Base-by-base conservation (phyloP, 148 eudicot genomes). In the Chenopodium berlandieri region DNA sequence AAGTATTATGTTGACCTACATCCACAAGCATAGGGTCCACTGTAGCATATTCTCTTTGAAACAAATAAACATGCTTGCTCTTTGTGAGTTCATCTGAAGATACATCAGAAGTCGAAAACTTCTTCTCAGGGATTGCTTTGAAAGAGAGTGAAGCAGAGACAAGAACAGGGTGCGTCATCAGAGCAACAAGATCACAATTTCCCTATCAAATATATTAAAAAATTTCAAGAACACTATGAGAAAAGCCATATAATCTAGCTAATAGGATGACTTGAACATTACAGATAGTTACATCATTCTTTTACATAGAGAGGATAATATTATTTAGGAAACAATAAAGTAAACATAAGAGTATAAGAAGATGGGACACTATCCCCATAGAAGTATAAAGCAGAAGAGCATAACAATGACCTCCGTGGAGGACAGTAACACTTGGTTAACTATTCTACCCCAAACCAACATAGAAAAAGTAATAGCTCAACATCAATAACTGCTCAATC, bases 31-130 rank as follows among this genome's bases (percentile, higher is more conserved):
- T 82, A 70, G 98, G 99, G 86, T 94, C 89, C 68, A 94, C 97
- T 13, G 95, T 96, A 37, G 99, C 98, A 86, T 88, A 96, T 84
- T 96, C 99, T 80, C 98, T 89, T 87, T 96, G 98, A 77, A 94
- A 94, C 63, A 96, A 7, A 86, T 94, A 94, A 69, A 96, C 98
- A 83, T 82, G 91, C 91, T 83, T 92, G 73, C 85, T 63, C 77
- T 56, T 83, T 58, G 82, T 74, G 68, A 86, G 71, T 52, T 76
- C 86, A 72, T 80, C 90, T 7, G 85, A 79, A 72, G 92, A 86
- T 66, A 81, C 81, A 79, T 87, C 91, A 66, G 88, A 79, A 86
- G 78, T 40, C 31, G 91, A 83, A 68, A 91, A 83, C 73, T 79
- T 89, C 84, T 88, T 85, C 88, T 90, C 93, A 7, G 91, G 80